A percentile compares a stretch with the other conserved stretches of the same genome.
These are phyloP conservation scores for Cryptococcus maquisensis DNA, from an alignment of 1,284 basidiomycete species.

Conservation along the genomic window DNA sequence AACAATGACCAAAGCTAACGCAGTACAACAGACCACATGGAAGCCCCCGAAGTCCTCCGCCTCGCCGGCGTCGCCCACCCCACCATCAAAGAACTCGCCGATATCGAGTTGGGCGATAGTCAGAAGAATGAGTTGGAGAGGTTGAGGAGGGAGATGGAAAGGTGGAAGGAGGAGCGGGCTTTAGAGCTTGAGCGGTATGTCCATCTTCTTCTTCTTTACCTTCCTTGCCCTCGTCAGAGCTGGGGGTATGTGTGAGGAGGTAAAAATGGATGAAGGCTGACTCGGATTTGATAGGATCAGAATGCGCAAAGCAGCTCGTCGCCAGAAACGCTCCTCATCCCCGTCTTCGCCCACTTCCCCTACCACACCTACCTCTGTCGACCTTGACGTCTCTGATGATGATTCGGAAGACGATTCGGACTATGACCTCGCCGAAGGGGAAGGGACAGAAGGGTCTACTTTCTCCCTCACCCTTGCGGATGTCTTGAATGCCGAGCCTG, in stretches of 20 bases:
- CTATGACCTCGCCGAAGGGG: too few relatives aligned
- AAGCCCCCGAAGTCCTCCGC: constrained; percentile 40
- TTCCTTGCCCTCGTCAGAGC: too few relatives aligned
- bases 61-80: constrained; percentile 30
- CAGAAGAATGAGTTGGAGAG: constrained; percentile 28
- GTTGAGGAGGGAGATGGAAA: constrained; percentile 30
- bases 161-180: constrained; percentile 25
- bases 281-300: neutral
- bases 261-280: neutral
- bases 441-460: too few relatives aligned
- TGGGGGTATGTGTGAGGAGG: too few relatives aligned
- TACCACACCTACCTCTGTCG: too few relatives aligned
- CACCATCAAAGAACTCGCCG: constrained; percentile 19
- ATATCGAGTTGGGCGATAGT: constrained; percentile 19
- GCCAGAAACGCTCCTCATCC: neutral
- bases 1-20: too few relatives aligned
- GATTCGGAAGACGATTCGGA: too few relatives aligned
- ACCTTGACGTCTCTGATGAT: too few relatives aligned
- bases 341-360: too few relatives aligned
- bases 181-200: constrained; percentile 37
- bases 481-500: too few relatives aligned
- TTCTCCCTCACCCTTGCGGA: too few relatives aligned
- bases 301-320: neutral
- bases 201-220: neutral
- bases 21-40: constrained; percentile 48